Percentiles rank a stretch among this genome's conserved stretches.
Conservation (phyloP, 1,139 yeast genomes). For the Geotrichum bryndzae region DNA sequence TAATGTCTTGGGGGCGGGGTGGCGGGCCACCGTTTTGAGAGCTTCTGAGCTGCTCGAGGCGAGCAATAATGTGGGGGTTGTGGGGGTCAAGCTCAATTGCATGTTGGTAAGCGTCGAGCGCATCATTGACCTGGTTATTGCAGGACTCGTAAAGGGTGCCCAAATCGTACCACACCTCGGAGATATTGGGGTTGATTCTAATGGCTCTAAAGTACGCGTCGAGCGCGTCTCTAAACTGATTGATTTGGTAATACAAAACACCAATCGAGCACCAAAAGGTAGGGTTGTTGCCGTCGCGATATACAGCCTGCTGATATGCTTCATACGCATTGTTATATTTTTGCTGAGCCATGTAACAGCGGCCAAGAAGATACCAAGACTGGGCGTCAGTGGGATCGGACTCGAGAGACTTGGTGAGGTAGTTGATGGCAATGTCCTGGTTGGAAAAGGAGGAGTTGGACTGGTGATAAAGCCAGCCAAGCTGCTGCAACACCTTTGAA, state of each 20-base stretch:
- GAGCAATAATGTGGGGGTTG: constrained; percentile 87
- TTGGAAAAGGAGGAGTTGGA: constrained; percentile 66
- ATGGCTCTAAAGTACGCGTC: constrained; percentile 97
- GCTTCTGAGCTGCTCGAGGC: constrained; percentile 68
- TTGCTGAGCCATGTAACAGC: constrained; percentile 93
- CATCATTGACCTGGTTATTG: constrained; percentile 90
- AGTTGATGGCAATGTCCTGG: constrained; percentile 74
- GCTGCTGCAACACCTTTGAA: constrained; percentile 90
- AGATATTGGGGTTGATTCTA: constrained; percentile 86
- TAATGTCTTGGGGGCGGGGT: constrained; percentile 39
- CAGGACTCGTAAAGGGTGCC: constrained; percentile 97
- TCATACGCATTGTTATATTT: constrained; percentile 96
- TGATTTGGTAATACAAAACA: constrained; percentile 88
- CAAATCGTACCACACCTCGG: constrained; percentile 97
- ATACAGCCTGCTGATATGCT: constrained; percentile 97
- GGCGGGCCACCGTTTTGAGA: constrained; percentile 33
- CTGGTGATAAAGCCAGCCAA: constrained; percentile 93
- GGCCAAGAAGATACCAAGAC: constrained; percentile 93
- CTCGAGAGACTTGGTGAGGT: constrained; percentile 79
- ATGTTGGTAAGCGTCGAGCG: constrained; percentile 91
- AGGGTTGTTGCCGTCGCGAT: constrained; percentile 91
- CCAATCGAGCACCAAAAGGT: constrained; percentile 99
- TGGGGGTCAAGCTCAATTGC: constrained; percentile 94
- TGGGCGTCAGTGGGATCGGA: constrained; percentile 92
- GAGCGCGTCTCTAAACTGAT: constrained; percentile 92